Conservation (phyloP, 805 yeast species). For the Wickerhamiella nectarea region DNA sequence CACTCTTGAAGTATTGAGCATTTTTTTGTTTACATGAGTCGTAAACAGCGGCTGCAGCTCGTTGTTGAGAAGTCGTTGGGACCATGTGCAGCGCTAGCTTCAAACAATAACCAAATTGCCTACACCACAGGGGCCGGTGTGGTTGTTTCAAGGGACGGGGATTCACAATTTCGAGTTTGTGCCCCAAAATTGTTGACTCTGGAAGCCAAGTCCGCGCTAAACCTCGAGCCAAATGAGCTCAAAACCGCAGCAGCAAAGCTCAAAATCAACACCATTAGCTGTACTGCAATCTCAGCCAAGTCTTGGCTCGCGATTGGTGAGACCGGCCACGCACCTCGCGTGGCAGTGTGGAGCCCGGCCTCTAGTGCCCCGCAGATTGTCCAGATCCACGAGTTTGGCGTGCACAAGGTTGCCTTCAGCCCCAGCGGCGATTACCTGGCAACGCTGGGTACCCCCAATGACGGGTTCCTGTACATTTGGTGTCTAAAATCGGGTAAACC, state of each 20-base stretch:
- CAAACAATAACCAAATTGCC: not conserved
- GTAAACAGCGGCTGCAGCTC: not conserved
- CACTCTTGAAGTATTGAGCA: not conserved
- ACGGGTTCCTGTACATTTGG: constrained; percentile 59
- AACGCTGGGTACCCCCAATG: constrained; percentile 54
- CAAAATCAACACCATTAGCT: constrained; percentile 25
- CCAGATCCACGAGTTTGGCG: constrained; percentile 54
- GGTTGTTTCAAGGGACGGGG: not conserved
- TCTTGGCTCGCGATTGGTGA: constrained; percentile 55
- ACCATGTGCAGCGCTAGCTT: not conserved
- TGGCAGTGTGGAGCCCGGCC: constrained; percentile 44
- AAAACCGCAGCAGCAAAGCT: constrained; percentile 6
- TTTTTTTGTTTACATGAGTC: constrained; percentile 2
- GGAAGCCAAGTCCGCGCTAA: not conserved
- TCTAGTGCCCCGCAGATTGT: constrained; percentile 25
- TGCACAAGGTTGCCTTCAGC: constrained; percentile 41
- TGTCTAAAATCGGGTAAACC: constrained; percentile 24
- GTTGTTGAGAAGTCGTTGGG: not conserved
- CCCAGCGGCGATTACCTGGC: constrained; percentile 43
- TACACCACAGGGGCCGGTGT: constrained; percentile 9
- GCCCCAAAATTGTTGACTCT: constrained; percentile 4
- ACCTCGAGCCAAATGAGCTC: not conserved
- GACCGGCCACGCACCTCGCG: constrained; percentile 53
- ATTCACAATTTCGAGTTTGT: not conserved
- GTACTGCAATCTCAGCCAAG: constrained; percentile 45